Evolutionary conservation across 805 yeast species (phyloP), one percentile per base, ranked within the genome.

Genomic region (Candida jianshihensis): DNA sequence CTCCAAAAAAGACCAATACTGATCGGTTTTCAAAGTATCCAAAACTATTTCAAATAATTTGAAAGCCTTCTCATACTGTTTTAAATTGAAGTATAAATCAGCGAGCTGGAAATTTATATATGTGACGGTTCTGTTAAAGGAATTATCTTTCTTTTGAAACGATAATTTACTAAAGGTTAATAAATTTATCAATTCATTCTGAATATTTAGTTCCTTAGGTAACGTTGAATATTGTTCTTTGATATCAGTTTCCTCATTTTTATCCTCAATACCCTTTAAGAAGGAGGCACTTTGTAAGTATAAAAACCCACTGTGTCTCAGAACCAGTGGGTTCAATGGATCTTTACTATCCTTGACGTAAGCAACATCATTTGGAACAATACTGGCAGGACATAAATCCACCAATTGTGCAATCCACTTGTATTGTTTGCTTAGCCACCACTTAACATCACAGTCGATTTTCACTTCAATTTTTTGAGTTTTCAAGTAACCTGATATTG

Each of bases 361-460:
- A 2, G 75, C 69, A 11, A 49, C 43, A 16, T 63, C 68, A 4
- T 59, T 46, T 3, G 73, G 71, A 5, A 71, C 54, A 4, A 63
- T 37, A 11, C 49, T 44, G 2, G 56, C 58, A 0, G 83, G 83
- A 1, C 73, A 61, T n/a, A 57, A 35, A 9, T 61, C 66, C 35
- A 78, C 57, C 14, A 81, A 53, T 38, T 79, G 73, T 0, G 82
- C 86, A 11, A 84, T 59, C 78, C 82, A 72, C 29, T 74, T 70
- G 44, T 74, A 71, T 49, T 84, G 94, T n/a, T 60, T 50, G 1
- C 79, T 69, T 10, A 68, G 48, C 94, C 94, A 84, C 28, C 66
- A 54, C 17, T 51, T 43, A 5, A 57, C 59, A 0, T 64, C 7
- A 10, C 15, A 14, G 17, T 17, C 46, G 3, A 43, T 36, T 12